Conservation (phyloP, 2,329 filamentous ascomycete species). For the Plectosphaerella sp. region DNA sequence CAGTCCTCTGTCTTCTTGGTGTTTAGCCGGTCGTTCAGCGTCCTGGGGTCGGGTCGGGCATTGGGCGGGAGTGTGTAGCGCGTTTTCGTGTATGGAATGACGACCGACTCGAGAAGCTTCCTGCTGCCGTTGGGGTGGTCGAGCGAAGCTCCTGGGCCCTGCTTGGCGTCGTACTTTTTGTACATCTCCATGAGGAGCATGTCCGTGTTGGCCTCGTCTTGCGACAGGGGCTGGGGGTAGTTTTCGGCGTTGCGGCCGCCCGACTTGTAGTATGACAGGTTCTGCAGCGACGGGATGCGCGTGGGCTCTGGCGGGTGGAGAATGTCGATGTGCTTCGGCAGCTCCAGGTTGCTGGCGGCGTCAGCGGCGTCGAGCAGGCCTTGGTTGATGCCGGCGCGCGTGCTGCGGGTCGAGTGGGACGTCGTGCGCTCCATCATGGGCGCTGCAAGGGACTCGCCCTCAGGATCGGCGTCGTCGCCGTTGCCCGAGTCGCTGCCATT, state of each 20-base stretch:
- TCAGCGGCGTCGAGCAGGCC: constrained; percentile 59
- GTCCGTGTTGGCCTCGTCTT: constrained; percentile 50
- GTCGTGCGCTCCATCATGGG: constrained; percentile 59
- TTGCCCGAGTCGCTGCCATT: constrained; percentile 51
- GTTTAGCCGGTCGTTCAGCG: constrained; percentile 44
- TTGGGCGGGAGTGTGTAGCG: constrained; percentile 27
- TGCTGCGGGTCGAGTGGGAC: constrained; percentile 61
- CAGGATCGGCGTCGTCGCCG: constrained; percentile 44
- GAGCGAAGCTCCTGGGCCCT: constrained; percentile 53
- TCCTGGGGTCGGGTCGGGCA: constrained; percentile 43
- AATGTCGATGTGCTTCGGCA: constrained; percentile 54
- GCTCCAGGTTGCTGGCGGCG: constrained; percentile 54
- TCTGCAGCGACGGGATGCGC: constrained; percentile 53
- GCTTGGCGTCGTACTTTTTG: constrained; percentile 48
- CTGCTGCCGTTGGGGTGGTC: constrained; percentile 49
- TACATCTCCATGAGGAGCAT: constrained; percentile 55
- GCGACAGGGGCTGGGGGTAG: constrained; percentile 44
- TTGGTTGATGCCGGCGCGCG: constrained; percentile 46
- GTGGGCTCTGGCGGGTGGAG: constrained; percentile 49
- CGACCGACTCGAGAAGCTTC: constrained; percentile 51
- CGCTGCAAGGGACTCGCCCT: constrained; percentile 43
- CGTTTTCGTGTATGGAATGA: constrained; percentile 40
- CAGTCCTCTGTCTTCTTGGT: constrained; percentile 28
- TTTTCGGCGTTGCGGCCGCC: constrained; percentile 52
- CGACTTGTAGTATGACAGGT: constrained; percentile 55